Conservation (phyloP, 2,329 filamentous ascomycete genomes). For the Colletotrichum sp. region DNA sequence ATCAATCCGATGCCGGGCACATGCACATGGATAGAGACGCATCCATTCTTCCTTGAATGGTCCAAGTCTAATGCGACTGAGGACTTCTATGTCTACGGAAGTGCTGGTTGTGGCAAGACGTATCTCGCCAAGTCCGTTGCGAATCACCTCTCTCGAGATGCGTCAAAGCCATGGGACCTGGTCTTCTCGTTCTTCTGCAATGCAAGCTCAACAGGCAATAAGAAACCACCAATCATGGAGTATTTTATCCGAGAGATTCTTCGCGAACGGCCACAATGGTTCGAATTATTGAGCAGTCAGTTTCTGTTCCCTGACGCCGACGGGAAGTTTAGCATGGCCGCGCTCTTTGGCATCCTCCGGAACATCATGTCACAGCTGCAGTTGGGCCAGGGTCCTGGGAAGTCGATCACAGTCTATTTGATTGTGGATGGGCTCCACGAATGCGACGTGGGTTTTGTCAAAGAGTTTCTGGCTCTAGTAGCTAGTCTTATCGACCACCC, state of each 20-base stretch:
- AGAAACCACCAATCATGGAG: slow-evolving; percentile 23
- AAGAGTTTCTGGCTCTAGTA: slow-evolving; percentile 7
- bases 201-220: background rate
- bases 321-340: background rate
- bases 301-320: slow-evolving; percentile 3
- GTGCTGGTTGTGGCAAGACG: slow-evolving; percentile 25
- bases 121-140: slow-evolving; percentile 25
- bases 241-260: slow-evolving; percentile 25
- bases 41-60: slow-evolving; percentile 21
- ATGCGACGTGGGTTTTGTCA: slow-evolving; percentile 4
- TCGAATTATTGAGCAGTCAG: slow-evolving; percentile 7
- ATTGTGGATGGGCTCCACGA: slow-evolving; percentile 27
- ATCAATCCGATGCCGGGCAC: slow-evolving; percentile 16
- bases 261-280: slow-evolving; percentile 19
- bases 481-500: background rate
- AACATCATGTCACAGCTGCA: slow-evolving; percentile 4
- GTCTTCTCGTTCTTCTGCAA: slow-evolving; percentile 27
- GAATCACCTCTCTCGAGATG: slow-evolving; percentile 16
- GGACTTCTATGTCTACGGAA: slow-evolving; percentile 19
- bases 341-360: slow-evolving; percentile 24
- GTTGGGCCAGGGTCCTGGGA: background rate
- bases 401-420: slow-evolving; percentile 20
- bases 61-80: slow-evolving; percentile 6
- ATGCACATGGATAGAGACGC: slow-evolving; percentile 24
- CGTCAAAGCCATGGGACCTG: slow-evolving; percentile 1